Evolutionary conservation across 2,329 filamentous ascomycete genomes (phyloP), one percentile per base, ranked within the genome.

Genomic region (Trichoderma citrinoviride): DNA sequence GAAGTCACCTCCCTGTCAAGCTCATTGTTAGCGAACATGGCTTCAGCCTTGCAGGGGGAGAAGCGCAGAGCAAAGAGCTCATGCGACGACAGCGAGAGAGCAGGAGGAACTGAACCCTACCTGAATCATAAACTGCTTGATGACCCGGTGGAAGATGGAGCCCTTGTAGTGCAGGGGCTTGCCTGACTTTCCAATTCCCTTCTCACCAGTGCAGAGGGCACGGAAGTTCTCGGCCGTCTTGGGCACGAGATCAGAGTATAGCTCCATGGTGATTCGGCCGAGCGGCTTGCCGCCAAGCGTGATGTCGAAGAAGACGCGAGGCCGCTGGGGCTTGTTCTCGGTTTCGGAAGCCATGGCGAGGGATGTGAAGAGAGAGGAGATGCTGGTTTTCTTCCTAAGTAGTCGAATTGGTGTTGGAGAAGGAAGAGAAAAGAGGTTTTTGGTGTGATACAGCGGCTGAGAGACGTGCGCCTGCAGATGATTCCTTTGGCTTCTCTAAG

Each of bases 211-310:
- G 82, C 93, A 97, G 67, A 97, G 87, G 62, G 89, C 87, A 73
- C 93, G 92, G 84, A 98, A 98, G 85, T 98, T 98, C 73, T 97
- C 93, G 69, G 90, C 92, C 5, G 94, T 98, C 83, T 96, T 97
- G 74, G 94, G 94, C 21, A 97, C 93, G 67, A 96, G 83, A 70
- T 86, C 81, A 69, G 81, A 77, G 80, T 87, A 89, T 67, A 99
- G 87, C 82, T 97, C 92, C 79, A 99, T 94, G 68, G 85, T 87
- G 76, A 99, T 83, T 69, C 94, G 90, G 67, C 93, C 93, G 67
- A 87, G 85, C 49, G 86, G 81, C 72, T 87, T 85, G 66, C 86
- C 85, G 74, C 90, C 93, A 74, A 98, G 90, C 67, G 88, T 83
- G 76, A 99, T 89, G 81, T 98, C 93, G 78, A 99, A 97, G 83